phyloP scores from a whole-genome alignment of 768 basidiomycete species.

The Pulveroboletus sp. region DNA sequence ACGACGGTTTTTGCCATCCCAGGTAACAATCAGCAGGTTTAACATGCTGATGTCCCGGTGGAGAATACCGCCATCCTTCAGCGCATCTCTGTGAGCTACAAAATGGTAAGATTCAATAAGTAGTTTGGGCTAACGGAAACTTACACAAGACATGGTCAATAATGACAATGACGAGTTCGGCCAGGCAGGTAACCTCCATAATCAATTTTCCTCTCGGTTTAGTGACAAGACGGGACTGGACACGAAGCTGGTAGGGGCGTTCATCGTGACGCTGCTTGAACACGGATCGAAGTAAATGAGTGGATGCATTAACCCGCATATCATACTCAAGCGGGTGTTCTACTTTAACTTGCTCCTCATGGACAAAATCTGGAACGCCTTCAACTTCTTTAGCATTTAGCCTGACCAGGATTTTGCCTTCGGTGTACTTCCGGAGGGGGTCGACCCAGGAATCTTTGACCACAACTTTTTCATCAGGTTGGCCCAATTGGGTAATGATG shows the following conservation, averaged over 20 bases:
- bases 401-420: neutral
- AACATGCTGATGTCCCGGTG: neutral
- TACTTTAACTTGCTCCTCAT: neutral
- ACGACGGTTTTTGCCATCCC: neutral
- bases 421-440: neutral
- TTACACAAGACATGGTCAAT: neutral
- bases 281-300: neutral
- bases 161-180: neutral
- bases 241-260: neutral
- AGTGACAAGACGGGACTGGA: neutral
- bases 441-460: neutral
- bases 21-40: neutral
- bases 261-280: neutral
- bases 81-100: neutral
- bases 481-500: neutral
- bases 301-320: neutral
- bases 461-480: neutral
- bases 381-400: neutral
- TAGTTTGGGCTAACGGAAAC: neutral
- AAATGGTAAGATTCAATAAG: neutral
- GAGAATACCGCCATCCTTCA: neutral
- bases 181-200: neutral
- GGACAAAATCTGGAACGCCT: neutral
- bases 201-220: neutral
- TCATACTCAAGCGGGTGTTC: neutral